A percentile compares a stretch with the other conserved stretches of the same genome.
These are phyloP conservation scores for Sclerotinia nivalis DNA, from an alignment of 2,329 filamentous ascomycete genomes.

Conservation along the genomic window DNA sequence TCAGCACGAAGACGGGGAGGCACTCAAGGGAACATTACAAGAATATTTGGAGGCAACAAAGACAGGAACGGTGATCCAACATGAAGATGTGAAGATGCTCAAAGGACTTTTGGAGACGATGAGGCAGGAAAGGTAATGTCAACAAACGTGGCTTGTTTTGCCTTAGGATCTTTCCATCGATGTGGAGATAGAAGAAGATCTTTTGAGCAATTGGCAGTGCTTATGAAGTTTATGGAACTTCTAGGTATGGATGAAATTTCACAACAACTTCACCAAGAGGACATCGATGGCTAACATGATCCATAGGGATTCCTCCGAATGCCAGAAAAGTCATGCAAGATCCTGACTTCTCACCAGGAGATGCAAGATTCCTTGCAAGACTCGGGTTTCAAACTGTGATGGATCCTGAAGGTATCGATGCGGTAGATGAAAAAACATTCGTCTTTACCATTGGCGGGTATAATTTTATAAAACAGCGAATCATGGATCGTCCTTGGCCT, in stretches of 20 bases:
- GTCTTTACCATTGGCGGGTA: neutral
- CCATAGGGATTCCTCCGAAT: neutral
- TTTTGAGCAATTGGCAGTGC: neutral
- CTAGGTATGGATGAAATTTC: neutral
- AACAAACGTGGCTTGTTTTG: neutral
- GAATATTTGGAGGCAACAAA: neutral
- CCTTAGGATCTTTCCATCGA: neutral
- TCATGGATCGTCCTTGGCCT: neutral
- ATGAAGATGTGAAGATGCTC: neutral
- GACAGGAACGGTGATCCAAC: neutral
- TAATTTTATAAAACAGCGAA: neutral
- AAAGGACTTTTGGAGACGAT: neutral
- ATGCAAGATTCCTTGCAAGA: neutral
- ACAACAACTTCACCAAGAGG: neutral
- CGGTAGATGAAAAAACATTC: neutral
- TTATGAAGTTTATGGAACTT: slow-evolving; percentile 7
- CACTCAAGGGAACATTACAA: neutral
- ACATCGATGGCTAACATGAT: neutral
- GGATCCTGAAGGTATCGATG: neutral
- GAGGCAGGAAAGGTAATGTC: neutral
- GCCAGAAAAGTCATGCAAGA: neutral
- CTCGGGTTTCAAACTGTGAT: neutral
- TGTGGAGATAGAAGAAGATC: too few species aligned
- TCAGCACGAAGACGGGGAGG: neutral
- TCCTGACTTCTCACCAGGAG: neutral